Percentiles rank a stretch among this genome's conserved stretches.
phyloP scores from a whole-genome alignment of 768 basidiomycete species.

The Panus rudis region DNA sequence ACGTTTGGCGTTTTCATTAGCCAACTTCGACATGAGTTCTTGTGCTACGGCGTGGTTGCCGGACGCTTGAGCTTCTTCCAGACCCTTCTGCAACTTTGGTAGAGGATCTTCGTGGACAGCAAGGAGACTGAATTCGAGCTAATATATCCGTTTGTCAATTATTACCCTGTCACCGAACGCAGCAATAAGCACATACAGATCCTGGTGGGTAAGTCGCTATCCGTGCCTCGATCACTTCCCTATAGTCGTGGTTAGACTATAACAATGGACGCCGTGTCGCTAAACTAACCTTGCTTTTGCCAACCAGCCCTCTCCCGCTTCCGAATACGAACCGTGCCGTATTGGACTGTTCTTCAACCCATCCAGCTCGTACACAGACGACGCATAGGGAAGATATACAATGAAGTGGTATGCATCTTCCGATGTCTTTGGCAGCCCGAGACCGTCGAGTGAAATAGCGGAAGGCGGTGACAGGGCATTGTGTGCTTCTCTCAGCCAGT shows the following conservation, averaged over 20 bases:
- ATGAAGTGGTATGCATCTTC: conserved; percentile 97
- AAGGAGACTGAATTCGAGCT: conserved; percentile 92
- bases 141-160: not conserved
- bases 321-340: conserved; percentile 68
- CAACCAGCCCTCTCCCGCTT: conserved; percentile 76
- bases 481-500: conserved; percentile 79
- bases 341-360: conserved; percentile 78
- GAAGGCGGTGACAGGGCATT: conserved; percentile 90
- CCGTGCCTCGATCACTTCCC: conserved; percentile 78
- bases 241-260: conserved; percentile 21
- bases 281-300: conserved; percentile 60
- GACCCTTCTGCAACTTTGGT: conserved; percentile 54
- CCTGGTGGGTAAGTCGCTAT: conserved; percentile 89
- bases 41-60: conserved; percentile 29
- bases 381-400: conserved; percentile 82
- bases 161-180: not conserved
- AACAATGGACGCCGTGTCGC: conserved; percentile 15
- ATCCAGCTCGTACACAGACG: conserved; percentile 87
- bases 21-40: conserved; percentile 49
- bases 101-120: conserved; percentile 81
- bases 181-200: conserved; percentile 53
- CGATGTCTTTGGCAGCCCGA: conserved; percentile 53
- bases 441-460: conserved; percentile 81
- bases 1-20: conserved; percentile 67
- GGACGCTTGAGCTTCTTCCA: conserved; percentile 40